Conservation (phyloP, 495 filamentous ascomycete genomes). For the Terfezia boudieri region DNA sequence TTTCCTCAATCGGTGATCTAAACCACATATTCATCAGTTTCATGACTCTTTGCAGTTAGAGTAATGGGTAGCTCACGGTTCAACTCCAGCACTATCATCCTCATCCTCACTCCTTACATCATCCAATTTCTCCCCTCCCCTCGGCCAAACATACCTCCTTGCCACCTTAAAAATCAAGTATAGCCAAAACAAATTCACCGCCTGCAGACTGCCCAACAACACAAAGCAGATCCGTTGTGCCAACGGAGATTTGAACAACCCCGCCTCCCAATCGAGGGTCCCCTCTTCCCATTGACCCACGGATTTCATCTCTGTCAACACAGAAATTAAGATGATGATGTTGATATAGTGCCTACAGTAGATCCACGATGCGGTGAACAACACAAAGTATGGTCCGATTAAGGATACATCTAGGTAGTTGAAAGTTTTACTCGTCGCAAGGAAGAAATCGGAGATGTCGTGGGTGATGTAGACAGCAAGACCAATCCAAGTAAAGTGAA, state of each 20-base stretch:
- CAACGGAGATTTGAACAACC: slow-evolving; percentile 63
- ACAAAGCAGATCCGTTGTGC: slow-evolving; percentile 49
- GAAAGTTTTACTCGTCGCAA: slow-evolving; percentile 87
- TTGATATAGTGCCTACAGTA: slow-evolving; percentile 88
- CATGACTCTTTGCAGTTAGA: too few relatives aligned
- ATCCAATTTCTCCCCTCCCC: slow-evolving; percentile 23
- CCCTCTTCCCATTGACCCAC: slow-evolving; percentile 53
- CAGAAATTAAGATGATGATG: slow-evolving; percentile 61
- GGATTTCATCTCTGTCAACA: slow-evolving; percentile 69
- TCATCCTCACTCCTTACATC: slow-evolving; percentile 43
- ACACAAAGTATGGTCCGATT: slow-evolving; percentile 57
- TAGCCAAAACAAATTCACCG: slow-evolving; percentile 72
- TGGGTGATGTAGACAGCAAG: slow-evolving; percentile 91
- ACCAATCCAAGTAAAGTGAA: slow-evolving; percentile 98
- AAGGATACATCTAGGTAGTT: slow-evolving; percentile 73
- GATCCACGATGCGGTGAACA: slow-evolving; percentile 70
- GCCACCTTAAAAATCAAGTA: slow-evolving; percentile 60
- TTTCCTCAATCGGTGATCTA: too few relatives aligned
- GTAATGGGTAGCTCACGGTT: background rate
- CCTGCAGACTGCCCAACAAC: slow-evolving; percentile 51
- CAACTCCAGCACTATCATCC: slow-evolving; percentile 13
- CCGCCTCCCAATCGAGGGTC: slow-evolving; percentile 52
- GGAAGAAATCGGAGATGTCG: slow-evolving; percentile 90
- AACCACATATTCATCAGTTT: too few relatives aligned
- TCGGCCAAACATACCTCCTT: slow-evolving; percentile 29